A percentile compares a stretch with the other conserved stretches of the same genome.
Conservation (phyloP, 2,329 filamentous ascomycete genomes). For the Apiospora rasikravindrae region DNA sequence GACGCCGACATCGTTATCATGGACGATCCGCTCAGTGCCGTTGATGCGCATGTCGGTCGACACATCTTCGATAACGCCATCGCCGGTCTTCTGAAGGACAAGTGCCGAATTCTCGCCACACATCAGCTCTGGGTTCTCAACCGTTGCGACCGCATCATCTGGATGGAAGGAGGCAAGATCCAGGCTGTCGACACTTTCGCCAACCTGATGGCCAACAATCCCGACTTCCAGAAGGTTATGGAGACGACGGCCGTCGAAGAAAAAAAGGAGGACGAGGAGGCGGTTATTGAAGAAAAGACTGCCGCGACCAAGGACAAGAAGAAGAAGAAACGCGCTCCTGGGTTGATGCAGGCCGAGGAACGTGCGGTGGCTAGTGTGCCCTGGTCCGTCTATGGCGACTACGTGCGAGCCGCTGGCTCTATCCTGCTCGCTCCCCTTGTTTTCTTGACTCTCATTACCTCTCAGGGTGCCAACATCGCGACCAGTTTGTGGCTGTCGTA, state of each 20-base stretch:
- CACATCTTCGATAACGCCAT: slow-evolving; percentile 95
- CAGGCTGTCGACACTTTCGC: slow-evolving; percentile 88
- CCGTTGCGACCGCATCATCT: slow-evolving; percentile 89
- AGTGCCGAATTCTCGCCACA: slow-evolving; percentile 89
- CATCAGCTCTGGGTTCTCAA: slow-evolving; percentile 94
- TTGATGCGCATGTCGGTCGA: slow-evolving; percentile 72
- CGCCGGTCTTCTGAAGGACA: slow-evolving; percentile 83
- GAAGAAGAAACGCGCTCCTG: slow-evolving; percentile 62
- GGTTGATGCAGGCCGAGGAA: slow-evolving; percentile 73
- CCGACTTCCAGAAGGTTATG: slow-evolving; percentile 83
- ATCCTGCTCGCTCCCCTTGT: slow-evolving; percentile 72
- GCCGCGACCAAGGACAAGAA: slow-evolving; percentile 53
- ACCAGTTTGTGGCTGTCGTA: slow-evolving; percentile 93
- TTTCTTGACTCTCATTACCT: slow-evolving; percentile 66
- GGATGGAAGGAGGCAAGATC: slow-evolving; percentile 87
- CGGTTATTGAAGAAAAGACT: slow-evolving; percentile 52
- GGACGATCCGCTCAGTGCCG: slow-evolving; percentile 72
- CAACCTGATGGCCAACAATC: slow-evolving; percentile 80
- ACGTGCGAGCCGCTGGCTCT: slow-evolving; percentile 76
- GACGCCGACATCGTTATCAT: slow-evolving; percentile 71
- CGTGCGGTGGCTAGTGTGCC: slow-evolving; percentile 78
- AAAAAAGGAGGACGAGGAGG: slow-evolving; percentile 61
- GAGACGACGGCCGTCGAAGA: slow-evolving; percentile 79
- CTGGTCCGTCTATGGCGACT: slow-evolving; percentile 80
- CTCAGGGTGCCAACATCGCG: slow-evolving; percentile 83